Conservation (phyloP, 768 basidiomycete genomes). For the Chiua virens region DNA sequence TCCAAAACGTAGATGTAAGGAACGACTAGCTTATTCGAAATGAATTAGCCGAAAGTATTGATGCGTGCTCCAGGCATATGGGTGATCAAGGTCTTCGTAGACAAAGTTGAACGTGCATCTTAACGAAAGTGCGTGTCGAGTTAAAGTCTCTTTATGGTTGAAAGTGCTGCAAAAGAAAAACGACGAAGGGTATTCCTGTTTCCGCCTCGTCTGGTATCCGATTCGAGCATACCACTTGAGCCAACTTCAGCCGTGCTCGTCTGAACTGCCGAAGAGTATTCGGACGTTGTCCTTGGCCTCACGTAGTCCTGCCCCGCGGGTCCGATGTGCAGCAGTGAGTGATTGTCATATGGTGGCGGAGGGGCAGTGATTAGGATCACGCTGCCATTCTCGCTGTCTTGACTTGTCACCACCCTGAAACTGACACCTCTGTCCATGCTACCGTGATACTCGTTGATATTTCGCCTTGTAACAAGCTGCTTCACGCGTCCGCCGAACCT, state of each 20-base stretch:
- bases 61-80: conserved; percentile 6
- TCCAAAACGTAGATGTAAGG: conserved; percentile 7
- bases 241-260: conserved; percentile 9
- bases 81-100: conserved; percentile 1
- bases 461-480: conserved; percentile 21
- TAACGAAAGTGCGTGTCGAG: background rate
- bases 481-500: conserved; percentile 30
- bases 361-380: conserved; percentile 32
- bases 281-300: conserved; percentile 23
- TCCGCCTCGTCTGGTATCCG: conserved; percentile 13
- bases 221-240: conserved; percentile 6
- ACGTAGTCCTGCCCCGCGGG: conserved; percentile 1
- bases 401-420: conserved; percentile 18
- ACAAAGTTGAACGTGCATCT: conserved; percentile 1
- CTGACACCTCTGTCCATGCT: conserved; percentile 22
- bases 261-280: conserved; percentile 22
- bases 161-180: conserved; percentile 32
- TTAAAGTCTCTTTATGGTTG: conserved; percentile 28
- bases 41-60: background rate
- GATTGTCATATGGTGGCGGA: conserved; percentile 25
- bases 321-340: conserved; percentile 1
- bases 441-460: conserved; percentile 6
- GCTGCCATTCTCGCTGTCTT: conserved; percentile 32
- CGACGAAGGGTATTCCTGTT: conserved; percentile 27
- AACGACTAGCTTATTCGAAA: conserved; percentile 1